Conservation (phyloP, 2,329 filamentous ascomycete species). For the Botrytis galanthina region DNA sequence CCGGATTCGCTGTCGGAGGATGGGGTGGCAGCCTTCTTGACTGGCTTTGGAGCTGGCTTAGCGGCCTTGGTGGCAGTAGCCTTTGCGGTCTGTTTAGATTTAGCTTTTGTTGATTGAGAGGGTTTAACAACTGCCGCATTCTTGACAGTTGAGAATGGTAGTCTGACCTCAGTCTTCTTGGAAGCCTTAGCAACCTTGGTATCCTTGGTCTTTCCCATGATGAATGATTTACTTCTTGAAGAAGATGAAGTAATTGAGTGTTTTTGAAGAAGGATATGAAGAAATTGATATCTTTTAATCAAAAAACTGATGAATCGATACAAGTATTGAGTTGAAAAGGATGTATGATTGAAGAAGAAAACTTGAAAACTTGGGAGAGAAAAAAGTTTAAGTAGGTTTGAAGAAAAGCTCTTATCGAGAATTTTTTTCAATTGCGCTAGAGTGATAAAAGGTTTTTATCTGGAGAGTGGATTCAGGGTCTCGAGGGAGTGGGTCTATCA, state of each 20-base stretch:
- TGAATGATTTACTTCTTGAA: conserved; percentile 34
- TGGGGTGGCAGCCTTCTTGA: conserved; percentile 44
- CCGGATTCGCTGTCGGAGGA: conserved; percentile 41
- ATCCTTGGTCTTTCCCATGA: conserved; percentile 67
- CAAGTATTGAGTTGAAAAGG: conserved; percentile 14
- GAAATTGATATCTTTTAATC: background rate
- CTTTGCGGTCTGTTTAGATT: conserved; percentile 68
- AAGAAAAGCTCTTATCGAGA: conserved; percentile 35
- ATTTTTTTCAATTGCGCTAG: conserved; percentile 25
- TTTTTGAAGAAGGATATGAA: background rate
- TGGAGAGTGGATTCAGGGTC: background rate
- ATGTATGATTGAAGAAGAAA: conserved; percentile 22
- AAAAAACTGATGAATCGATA: background rate
- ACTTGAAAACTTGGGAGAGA: conserved; percentile 23
- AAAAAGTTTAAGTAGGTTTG: conserved; percentile 22
- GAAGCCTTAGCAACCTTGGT: conserved; percentile 56
- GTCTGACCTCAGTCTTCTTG: conserved; percentile 52
- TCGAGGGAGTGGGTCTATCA: background rate
- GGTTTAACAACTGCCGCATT: conserved; percentile 66
- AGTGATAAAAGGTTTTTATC: conserved; percentile 14
- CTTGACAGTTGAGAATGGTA: conserved; percentile 57
- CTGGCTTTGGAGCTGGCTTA: conserved; percentile 35
- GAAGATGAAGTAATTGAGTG: background rate
- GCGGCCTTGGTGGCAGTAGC: conserved; percentile 41
- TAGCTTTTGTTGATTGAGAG: conserved; percentile 61